Base-by-base conservation (phyloP, 2,329 filamentous ascomycete species). In the Dichotomopilus funicola region DNA sequence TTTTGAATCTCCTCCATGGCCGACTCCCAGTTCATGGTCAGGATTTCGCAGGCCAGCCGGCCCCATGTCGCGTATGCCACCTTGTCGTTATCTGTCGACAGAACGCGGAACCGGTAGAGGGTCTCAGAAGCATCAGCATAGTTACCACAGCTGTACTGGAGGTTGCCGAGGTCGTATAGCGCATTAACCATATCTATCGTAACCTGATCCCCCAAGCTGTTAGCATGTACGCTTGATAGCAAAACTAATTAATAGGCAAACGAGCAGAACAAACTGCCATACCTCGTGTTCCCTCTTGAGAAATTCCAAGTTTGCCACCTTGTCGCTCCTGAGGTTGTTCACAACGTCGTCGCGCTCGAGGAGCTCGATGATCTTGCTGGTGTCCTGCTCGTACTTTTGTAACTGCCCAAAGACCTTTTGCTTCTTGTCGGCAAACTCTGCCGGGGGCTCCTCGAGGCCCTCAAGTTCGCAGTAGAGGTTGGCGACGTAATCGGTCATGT, bases 401-500 rank as follows among this genome's bases (percentile, higher is more conserved):
- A 96, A 75, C 75, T 87, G 83, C 70, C 86, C 79, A 67, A 97
- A 77, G 59, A 97, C 91, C 70, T 91, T 86, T 72, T 96, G 88
- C 68, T 90, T 82, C 85, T 94, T 95, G 72, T 88, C 85, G 66
- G 85, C 82, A 73, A 91, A 97, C 73, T 96, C 91, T 61, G 87
- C 81, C 50, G 94, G 91, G 53, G 88, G 77, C 60, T 89, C 81
- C 58, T 87, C 80, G 62, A 90, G 82, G 65, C 86, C 81, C 77
- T 97, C 85, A 63, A 99, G 83, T 68, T 96, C 88, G 71, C 88
- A 88, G 79, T 95, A 90, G 64, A 99, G 78, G 68, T 87, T 88
- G 68, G 91, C 91, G 53, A 97, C 89, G 72, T 95, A 99, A 75
- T 99, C 94, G 67, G 88, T 94, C 94, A 99, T 99, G 80, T 97